phyloP scores from a whole-genome alignment of 345 rosid species.

The Melaleuca quinquenervia region DNA sequence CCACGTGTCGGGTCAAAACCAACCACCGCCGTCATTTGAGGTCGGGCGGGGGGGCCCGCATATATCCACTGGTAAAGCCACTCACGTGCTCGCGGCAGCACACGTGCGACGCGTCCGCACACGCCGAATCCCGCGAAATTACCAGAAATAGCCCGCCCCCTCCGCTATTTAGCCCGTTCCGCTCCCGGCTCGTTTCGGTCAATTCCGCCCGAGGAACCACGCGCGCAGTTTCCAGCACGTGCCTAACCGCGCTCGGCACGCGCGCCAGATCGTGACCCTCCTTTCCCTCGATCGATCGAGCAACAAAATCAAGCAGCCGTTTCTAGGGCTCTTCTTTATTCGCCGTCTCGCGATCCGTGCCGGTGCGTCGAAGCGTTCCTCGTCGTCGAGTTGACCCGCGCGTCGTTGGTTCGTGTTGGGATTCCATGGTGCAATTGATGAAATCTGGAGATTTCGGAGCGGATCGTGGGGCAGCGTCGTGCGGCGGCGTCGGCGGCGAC shows the following conservation, averaged over 20 bases:
- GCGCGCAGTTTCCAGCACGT: background rate
- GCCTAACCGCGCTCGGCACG: background rate
- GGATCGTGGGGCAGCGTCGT: background rate
- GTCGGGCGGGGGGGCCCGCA: background rate
- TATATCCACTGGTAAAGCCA: background rate
- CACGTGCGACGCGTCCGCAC: slow-evolving; percentile 16
- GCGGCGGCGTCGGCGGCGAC: slow-evolving; percentile 38
- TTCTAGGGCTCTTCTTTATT: background rate
- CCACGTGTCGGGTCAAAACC: slow-evolving; percentile 13
- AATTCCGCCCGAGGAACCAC: background rate
- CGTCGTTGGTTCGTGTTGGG: background rate
- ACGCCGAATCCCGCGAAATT: slow-evolving; percentile 7
- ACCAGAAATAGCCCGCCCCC: background rate
- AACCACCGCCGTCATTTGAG: slow-evolving; percentile 19
- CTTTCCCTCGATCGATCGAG: background rate
- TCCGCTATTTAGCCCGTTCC: background rate
- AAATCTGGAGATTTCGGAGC: slow-evolving; percentile 38
- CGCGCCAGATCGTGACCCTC: background rate
- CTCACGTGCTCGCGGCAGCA: slow-evolving; percentile 2
- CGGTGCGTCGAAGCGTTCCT: background rate
- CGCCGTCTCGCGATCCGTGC: background rate
- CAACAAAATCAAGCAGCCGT: background rate
- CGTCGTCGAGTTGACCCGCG: background rate
- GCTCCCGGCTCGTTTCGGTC: background rate
- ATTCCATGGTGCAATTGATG: slow-evolving; percentile 73